Evolutionary conservation across 805 yeast genomes (phyloP).

Genomic region (Ogataea chonburiensis): DNA sequence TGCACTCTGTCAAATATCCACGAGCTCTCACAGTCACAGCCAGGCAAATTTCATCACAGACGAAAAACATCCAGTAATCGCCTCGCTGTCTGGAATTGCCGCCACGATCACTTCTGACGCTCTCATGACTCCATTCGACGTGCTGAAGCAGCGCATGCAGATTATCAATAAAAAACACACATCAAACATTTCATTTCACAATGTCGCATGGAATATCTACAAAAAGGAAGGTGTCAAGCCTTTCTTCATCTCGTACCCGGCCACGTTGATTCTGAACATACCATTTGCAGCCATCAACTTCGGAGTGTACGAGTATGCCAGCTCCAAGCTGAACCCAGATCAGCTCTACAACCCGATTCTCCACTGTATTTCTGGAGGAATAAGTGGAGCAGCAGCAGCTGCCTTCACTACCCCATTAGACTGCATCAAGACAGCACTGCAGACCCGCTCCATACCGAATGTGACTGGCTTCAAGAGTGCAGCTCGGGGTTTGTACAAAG

Average conservation of each 20-base stretch:
- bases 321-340: constrained; percentile 76
- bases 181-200: constrained; percentile 15
- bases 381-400: constrained; percentile 94
- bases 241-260: constrained; percentile 90
- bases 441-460: constrained; percentile 65
- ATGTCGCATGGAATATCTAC: constrained; percentile 46
- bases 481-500: constrained; percentile 58
- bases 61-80: constrained; percentile 75
- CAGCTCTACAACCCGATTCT: constrained; percentile 80
- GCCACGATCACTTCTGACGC: constrained; percentile 96
- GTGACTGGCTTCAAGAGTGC: constrained; percentile 73
- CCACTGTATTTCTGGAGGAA: constrained; percentile 90
- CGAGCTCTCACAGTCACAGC: constrained; percentile 23
- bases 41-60: constrained; percentile 48
- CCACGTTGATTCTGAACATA: constrained; percentile 85
- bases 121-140: constrained; percentile 96
- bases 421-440: constrained; percentile 87
- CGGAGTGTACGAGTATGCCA: constrained; percentile 83
- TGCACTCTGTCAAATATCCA: constrained; percentile 39
- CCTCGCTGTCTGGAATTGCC: constrained; percentile 84
- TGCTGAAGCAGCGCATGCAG: constrained; percentile 94
- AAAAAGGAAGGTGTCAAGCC: constrained; percentile 69
- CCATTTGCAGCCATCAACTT: constrained; percentile 96
- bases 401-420: constrained; percentile 94
- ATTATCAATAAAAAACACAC: constrained; percentile 25